Conservation (phyloP, 305 asterid species). For the Withania somnifera region DNA sequence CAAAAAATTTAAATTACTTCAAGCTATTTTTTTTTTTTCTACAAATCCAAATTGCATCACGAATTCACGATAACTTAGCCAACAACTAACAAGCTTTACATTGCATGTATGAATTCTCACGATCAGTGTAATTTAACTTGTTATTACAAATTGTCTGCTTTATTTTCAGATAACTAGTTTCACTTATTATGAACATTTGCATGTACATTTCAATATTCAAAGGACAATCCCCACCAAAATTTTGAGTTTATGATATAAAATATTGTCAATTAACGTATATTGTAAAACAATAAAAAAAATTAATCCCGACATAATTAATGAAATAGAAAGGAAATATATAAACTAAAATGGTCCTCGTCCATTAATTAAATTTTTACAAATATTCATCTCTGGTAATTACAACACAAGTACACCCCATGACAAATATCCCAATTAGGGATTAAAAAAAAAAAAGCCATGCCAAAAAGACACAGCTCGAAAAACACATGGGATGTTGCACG, state of each 20-base stretch:
- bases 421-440: not conserved
- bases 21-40: too few relatives aligned
- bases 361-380: not conserved
- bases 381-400: conserved; percentile 6
- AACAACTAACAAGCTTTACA: not conserved
- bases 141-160: not conserved
- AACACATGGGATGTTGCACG: conserved; percentile 4
- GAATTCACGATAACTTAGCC: not conserved
- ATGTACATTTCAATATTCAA: not conserved
- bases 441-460: conserved; percentile 17
- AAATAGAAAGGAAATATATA: not conserved
- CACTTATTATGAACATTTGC: not conserved
- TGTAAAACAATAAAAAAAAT: not conserved
- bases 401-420: conserved; percentile 12
- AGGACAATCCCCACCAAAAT: not conserved
- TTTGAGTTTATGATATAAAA: not conserved
- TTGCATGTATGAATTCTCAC: not conserved
- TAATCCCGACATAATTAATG: not conserved
- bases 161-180: not conserved
- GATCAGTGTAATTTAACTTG: not conserved
- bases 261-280: not conserved
- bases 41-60: too few relatives aligned
- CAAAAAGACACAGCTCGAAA: conserved; percentile 17
- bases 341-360: not conserved
- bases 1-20: not conserved